These are phyloP conservation scores for Asterophora lycoperdoides DNA, from an alignment of 768 basidiomycete species.

Conservation along the genomic window DNA sequence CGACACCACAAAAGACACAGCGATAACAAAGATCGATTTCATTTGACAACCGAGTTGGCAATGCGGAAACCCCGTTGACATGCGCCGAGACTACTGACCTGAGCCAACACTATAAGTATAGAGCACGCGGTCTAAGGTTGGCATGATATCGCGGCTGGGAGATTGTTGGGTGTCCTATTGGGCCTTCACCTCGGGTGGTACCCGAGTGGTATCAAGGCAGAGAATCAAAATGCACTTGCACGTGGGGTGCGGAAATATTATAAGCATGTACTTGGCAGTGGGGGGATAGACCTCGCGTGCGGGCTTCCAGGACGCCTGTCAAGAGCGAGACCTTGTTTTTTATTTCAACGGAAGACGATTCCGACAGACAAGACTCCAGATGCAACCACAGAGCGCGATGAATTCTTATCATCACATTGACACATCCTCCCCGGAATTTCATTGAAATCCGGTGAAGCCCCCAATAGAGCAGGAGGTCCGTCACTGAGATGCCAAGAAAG, in stretches of 20 bases:
- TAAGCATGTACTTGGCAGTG: background rate
- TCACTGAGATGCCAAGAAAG: too few relatives aligned
- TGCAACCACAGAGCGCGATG: too few relatives aligned
- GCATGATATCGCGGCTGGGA: slow-evolving; percentile 6
- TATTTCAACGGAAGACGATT: background rate
- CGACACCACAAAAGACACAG: slow-evolving; percentile 13
- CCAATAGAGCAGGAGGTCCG: too few relatives aligned
- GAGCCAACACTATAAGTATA: slow-evolving; percentile 8
- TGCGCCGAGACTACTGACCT: background rate
- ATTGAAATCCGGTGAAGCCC: too few relatives aligned
- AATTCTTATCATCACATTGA: too few relatives aligned
- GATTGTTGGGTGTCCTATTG: slow-evolving; percentile 10
- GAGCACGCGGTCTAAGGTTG: slow-evolving; percentile 3
- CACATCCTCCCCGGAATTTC: too few relatives aligned
- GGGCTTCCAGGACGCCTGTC: background rate
- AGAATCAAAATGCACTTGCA: background rate
- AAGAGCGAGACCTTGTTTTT: slow-evolving; percentile 3
- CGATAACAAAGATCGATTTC: slow-evolving; percentile 13
- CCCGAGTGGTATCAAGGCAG: background rate
- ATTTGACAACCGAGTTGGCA: background rate
- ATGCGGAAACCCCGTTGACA: background rate
- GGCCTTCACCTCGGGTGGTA: background rate
- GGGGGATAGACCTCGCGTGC: too few relatives aligned
- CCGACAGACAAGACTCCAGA: background rate
- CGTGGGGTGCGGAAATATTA: slow-evolving; percentile 5